These are phyloP conservation scores for Phycomyces blakesleeanus DNA, from an alignment of 192 early-diverging fungal genomes.

Conservation along the genomic window DNA sequence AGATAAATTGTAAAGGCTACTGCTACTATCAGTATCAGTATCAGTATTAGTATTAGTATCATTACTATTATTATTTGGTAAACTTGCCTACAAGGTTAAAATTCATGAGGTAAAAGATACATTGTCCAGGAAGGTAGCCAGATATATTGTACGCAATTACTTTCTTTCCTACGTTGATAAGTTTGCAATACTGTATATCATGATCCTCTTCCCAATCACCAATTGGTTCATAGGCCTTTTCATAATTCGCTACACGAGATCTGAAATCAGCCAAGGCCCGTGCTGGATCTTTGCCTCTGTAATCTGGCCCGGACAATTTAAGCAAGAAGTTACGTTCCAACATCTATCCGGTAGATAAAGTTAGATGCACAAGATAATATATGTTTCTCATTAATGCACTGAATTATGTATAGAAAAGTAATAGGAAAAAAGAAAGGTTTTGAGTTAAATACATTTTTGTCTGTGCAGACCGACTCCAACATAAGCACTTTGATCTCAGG, in stretches of 20 bases:
- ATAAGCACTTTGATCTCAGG: slow-evolving; percentile 68
- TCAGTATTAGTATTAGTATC: no score
- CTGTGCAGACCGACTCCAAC: slow-evolving; percentile 87
- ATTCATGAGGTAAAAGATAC: slow-evolving; percentile 98
- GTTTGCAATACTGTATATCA: slow-evolving; percentile 88
- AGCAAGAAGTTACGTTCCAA: slow-evolving; percentile 82
- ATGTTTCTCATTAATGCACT: no score
- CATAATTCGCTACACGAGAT: slow-evolving; percentile 85
- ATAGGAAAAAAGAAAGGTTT: no score
- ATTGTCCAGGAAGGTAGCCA: slow-evolving; percentile 90
- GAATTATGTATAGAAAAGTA: no score
- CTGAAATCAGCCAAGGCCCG: slow-evolving; percentile 83
- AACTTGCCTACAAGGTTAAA: slow-evolving; percentile 77
- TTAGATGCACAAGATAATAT: no score
- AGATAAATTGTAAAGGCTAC: no score
- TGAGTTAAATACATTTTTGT: slow-evolving; percentile 51
- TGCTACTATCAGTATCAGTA: no score
- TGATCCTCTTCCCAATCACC: slow-evolving; percentile 77
- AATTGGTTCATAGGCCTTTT: slow-evolving; percentile 86
- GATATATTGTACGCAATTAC: slow-evolving; percentile 91
- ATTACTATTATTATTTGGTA: no score
- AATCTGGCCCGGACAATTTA: slow-evolving; percentile 92
- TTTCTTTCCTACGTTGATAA: slow-evolving; percentile 95
- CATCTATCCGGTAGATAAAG: no score
- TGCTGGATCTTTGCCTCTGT: slow-evolving; percentile 75